phyloP scores from a whole-genome alignment of 2,329 filamentous ascomycete species.

The Kalaharituber pfeilii region DNA sequence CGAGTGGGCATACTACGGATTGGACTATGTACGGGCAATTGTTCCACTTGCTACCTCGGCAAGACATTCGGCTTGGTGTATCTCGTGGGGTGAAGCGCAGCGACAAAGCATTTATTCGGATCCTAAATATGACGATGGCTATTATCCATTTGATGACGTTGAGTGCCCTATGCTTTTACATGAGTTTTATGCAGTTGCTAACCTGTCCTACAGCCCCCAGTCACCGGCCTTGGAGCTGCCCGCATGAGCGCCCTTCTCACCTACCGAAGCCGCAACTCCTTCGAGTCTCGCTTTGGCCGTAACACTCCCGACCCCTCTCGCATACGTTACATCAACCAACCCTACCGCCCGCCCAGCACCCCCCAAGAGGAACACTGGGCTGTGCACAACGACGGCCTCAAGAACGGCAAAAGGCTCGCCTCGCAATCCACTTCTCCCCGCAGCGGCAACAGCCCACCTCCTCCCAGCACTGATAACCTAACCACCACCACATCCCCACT shows the following conservation, averaged over 20 bases:
- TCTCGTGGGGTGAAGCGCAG: constrained; percentile 79
- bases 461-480: constrained; percentile 16
- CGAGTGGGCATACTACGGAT: constrained; percentile 82
- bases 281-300: constrained; percentile 84
- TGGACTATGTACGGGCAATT: constrained; percentile 61
- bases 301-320: constrained; percentile 77
- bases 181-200: constrained; percentile 92
- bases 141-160: constrained; percentile 6
- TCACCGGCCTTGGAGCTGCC: constrained; percentile 74
- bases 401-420: constrained; percentile 16
- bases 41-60: constrained; percentile 75
- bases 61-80: constrained; percentile 73
- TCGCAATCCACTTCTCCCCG: constrained; percentile 3
- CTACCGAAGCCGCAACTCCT: constrained; percentile 91
- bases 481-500: constrained; percentile 10
- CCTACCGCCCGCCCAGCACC: constrained; percentile 37
- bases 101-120: constrained; percentile 92
- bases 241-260: constrained; percentile 94
- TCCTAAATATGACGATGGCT: constrained; percentile 53
- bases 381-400: constrained; percentile 62
- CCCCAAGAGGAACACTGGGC: constrained; percentile 57
- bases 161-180: background rate
- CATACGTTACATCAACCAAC: constrained; percentile 63
- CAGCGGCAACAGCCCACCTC: constrained; percentile 20
- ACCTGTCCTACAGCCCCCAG: constrained; percentile 65